phyloP scores from a whole-genome alignment of 2,329 filamentous ascomycete species.

The Pseudovirgaria hyperparasitica region DNA sequence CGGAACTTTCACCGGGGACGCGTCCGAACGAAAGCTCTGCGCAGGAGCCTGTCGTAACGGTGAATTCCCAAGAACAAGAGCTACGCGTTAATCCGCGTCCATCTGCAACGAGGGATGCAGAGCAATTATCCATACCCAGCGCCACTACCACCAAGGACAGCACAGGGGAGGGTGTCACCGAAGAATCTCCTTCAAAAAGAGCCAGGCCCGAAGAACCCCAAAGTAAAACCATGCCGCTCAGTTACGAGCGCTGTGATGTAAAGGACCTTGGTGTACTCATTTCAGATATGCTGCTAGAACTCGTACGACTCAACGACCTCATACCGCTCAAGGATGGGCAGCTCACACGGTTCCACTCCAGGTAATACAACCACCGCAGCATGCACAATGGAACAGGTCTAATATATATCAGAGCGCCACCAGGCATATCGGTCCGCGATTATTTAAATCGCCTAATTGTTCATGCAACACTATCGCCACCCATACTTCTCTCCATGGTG shows the following conservation, averaged over 20 bases:
- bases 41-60: conserved; percentile 14
- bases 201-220: conserved; percentile 25
- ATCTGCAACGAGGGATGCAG: conserved; percentile 8
- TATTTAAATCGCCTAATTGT: conserved; percentile 87
- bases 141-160: conserved; percentile 7
- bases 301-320: conserved; percentile 85
- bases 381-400: not conserved
- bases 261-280: conserved; percentile 86
- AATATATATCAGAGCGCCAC: conserved; percentile 46
- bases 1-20: not conserved
- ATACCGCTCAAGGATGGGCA: conserved; percentile 75
- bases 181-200: conserved; percentile 18
- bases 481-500: conserved; percentile 94
- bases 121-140: conserved; percentile 6
- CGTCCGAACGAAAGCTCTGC: conserved; percentile 18
- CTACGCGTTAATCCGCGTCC: conserved; percentile 22
- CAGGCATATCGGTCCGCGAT: conserved; percentile 86
- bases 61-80: conserved; percentile 21
- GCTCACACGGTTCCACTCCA: conserved; percentile 88
- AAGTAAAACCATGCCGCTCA: conserved; percentile 50
- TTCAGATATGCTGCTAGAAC: conserved; percentile 86
- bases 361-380: conserved; percentile 40
- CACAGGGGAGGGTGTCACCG: too few relatives aligned
- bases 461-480: conserved; percentile 85
- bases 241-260: conserved; percentile 70